phyloP scores from a whole-genome alignment of 1,284 basidiomycete genomes.

The Irpex sp. region DNA sequence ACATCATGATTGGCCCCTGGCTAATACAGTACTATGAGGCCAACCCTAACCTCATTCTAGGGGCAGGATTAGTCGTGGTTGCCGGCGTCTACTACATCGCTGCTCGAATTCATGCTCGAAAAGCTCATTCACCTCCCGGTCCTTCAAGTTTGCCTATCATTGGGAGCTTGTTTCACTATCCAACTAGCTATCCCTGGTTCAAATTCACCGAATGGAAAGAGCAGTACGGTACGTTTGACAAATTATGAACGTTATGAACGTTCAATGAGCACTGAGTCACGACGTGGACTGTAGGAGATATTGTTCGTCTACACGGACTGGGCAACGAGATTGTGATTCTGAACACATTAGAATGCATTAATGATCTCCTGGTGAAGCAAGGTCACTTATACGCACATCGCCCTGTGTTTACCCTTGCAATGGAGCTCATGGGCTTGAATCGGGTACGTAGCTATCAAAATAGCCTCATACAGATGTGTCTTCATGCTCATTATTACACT shows the following conservation, averaged over 20 bases:
- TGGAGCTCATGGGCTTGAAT: conserved; percentile 32
- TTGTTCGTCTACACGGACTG: conserved; percentile 24
- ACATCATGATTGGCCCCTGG: neutral
- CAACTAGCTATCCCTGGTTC: neutral
- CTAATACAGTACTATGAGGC: neutral
- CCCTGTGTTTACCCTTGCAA: conserved; percentile 30
- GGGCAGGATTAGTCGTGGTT: neutral
- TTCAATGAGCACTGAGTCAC: neutral
- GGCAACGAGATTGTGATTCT: conserved; percentile 28
- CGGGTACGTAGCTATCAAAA: conserved; percentile 16
- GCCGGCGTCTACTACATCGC: neutral
- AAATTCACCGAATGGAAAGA: conserved; percentile 1
- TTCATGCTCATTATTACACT: neutral
- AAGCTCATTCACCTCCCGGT: neutral
- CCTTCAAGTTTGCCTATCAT: neutral
- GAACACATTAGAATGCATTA: conserved; percentile 28
- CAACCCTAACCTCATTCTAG: neutral
- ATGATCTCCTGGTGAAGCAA: conserved; percentile 32
- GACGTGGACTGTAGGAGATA: conserved; percentile 17
- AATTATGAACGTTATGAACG: neutral
- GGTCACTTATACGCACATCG: conserved; percentile 31
- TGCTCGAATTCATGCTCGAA: neutral
- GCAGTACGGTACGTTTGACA: neutral
- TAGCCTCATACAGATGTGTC: too few relatives aligned
- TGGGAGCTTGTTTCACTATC: neutral